Evolutionary conservation across 2,329 filamentous ascomycete species (phyloP), one percentile per base, ranked within the genome.

Genomic region (Sclerotiophoma versabilis): DNA sequence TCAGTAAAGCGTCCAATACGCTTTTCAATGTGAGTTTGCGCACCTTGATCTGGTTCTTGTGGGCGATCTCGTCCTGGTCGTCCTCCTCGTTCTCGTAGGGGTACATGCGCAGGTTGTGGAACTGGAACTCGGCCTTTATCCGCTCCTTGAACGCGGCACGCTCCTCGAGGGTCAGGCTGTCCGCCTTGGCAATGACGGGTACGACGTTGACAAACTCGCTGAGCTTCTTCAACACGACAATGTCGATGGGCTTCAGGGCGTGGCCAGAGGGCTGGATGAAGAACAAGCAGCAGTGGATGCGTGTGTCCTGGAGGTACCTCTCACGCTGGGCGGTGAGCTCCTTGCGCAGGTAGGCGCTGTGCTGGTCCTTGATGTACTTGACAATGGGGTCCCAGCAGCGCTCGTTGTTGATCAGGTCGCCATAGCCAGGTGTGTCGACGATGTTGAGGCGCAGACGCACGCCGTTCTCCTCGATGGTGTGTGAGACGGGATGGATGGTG

Each of bases 291-390:
- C 92, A 97, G 84, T 99, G 95, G 74, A 99, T 97, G 74, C 95
- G 91, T 66, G 95, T 99, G 80, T 99, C 95, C 83, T 96, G 93
- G 68, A 99, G 97, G 80, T 99, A 99, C 73, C 95, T 90, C 81
- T 99, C 95, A 80, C 95, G 91, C 84, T 99, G 95, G 67, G 95
- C 95, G 50, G 95, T 98, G 74, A 99, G 92, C 80, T 99, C 95
- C 86, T 99, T 99, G 80, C 95, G 91, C 69, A 99, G 87, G 83
- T 98, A 99, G 72, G 95, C 93, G 47, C 92, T 97, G 84, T 99
- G 95, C 84, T 99, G 95, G 80, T 99, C 95, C 86, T 99, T 99
- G 86, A 99, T 99, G 82, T 99, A 99, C 84, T 99, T 99, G 84
- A 99, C 93, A 77, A 99, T 99, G 62, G 95, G 95, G 76, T 99